A percentile compares a stretch with the other conserved stretches of the same genome.
These are phyloP conservation scores for Arxiozyma bovina DNA, from an alignment of 1,139 yeast species.

Conservation along the genomic window DNA sequence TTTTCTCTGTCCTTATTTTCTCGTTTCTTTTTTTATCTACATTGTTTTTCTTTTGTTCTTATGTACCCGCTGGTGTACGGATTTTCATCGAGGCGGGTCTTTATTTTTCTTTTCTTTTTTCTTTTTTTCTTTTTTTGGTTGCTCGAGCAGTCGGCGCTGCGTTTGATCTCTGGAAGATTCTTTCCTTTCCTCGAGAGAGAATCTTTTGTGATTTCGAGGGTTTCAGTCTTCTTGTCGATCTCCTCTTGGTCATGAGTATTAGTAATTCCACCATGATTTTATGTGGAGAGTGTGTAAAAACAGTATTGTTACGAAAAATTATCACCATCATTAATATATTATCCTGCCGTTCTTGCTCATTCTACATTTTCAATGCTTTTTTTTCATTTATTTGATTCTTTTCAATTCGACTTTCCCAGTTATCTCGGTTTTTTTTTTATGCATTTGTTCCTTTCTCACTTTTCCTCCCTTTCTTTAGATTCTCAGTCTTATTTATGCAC, in stretches of 20 bases:
- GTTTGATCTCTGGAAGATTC: background rate
- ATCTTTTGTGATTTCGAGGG: no score
- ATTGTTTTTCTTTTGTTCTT: no score
- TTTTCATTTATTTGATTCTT: background rate
- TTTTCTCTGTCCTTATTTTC: background rate
- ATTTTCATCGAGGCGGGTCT: background rate
- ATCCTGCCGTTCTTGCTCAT: background rate
- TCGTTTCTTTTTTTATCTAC: no score
- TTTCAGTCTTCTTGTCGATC: no score
- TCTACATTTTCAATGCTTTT: no score
- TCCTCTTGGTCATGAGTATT: background rate
- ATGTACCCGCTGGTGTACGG: background rate
- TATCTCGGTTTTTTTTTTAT: no score
- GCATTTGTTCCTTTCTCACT: background rate
- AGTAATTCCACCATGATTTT: background rate
- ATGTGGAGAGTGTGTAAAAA: background rate
- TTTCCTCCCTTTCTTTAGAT: background rate
- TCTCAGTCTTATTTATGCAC: background rate
- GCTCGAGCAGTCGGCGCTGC: background rate
- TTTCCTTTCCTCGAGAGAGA: background rate
- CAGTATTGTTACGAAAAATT: background rate
- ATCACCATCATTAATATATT: background rate
- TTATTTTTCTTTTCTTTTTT: no score
- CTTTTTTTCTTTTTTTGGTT: no score
- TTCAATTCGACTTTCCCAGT: background rate